Evolutionary conservation across 371 early-diverging fungal genomes (phyloP).

Genomic region (Fennellomyces sp.): DNA sequence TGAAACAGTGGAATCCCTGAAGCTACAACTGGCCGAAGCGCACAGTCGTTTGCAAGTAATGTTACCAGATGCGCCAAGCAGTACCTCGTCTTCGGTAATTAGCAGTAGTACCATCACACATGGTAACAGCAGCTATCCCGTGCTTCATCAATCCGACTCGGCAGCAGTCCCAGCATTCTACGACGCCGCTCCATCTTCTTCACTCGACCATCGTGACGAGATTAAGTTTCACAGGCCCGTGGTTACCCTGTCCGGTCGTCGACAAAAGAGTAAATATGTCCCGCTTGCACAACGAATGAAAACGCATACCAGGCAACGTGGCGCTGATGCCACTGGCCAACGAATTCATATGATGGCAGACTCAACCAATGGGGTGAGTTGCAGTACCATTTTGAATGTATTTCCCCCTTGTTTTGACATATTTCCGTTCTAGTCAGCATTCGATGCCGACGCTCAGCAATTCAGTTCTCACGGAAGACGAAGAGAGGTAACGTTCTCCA

Average conservation of each 20-base stretch:
- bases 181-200: neutral
- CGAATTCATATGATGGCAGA: neutral
- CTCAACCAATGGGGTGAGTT: neutral
- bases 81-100: constrained; percentile 6
- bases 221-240: constrained; percentile 6
- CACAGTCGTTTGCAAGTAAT: constrained; percentile 17
- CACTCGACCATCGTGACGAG: constrained; percentile 1
- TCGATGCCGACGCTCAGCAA: neutral
- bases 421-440: constrained; percentile 13
- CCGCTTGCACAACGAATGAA: constrained; percentile 19
- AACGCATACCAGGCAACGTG: constrained; percentile 3
- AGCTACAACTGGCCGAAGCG: constrained; percentile 40
- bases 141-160: neutral
- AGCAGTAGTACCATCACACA: constrained; percentile 3
- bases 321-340: neutral
- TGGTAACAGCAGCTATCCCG: neutral
- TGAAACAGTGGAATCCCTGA: constrained; percentile 41
- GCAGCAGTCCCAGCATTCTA: neutral
- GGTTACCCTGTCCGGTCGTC: constrained; percentile 14
- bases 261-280: constrained; percentile 17
- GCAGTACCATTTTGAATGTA: neutral
- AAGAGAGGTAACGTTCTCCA: neutral
- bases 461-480: neutral
- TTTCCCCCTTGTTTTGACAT: neutral
- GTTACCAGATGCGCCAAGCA: neutral